Evolutionary conservation across 2,329 filamentous ascomycete genomes (phyloP).

Genomic region (Verticillium isaacii): DNA sequence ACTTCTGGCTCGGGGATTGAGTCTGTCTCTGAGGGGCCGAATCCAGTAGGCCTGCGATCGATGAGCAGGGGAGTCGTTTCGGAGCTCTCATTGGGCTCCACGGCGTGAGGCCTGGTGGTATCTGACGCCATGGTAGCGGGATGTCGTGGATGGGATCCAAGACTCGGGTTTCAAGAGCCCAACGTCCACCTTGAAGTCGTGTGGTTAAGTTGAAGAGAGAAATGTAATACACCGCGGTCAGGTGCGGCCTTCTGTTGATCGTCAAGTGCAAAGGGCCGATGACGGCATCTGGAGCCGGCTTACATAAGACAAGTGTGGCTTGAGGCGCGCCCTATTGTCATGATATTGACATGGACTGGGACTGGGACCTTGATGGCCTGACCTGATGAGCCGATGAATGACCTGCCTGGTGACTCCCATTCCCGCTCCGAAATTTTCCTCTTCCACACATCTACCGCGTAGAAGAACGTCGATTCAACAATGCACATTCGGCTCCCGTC

Average conservation of each 20-base stretch:
- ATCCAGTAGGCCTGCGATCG: neutral
- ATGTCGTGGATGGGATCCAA: neutral
- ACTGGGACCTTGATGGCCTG: neutral
- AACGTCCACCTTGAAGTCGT: neutral
- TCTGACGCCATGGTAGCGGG: neutral
- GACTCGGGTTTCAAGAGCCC: neutral
- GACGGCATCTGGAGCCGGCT: neutral
- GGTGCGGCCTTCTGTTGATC: neutral
- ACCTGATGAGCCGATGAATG: neutral
- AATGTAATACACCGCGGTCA: neutral
- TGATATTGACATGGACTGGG: neutral
- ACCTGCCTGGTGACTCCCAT: neutral
- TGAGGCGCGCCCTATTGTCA: neutral
- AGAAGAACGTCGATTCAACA: neutral
- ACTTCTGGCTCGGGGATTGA: neutral
- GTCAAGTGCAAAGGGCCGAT: neutral
- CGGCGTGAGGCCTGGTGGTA: neutral
- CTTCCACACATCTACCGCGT: neutral
- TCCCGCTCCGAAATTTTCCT: neutral
- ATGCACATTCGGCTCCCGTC: neutral
- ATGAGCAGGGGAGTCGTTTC: conserved; percentile 12
- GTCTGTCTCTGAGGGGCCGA: neutral
- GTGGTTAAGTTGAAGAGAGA: neutral
- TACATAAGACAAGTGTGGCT: neutral
- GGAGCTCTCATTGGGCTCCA: neutral